phyloP scores from a whole-genome alignment of 2,329 filamentous ascomycete species.

The Peltaster fructicola region DNA sequence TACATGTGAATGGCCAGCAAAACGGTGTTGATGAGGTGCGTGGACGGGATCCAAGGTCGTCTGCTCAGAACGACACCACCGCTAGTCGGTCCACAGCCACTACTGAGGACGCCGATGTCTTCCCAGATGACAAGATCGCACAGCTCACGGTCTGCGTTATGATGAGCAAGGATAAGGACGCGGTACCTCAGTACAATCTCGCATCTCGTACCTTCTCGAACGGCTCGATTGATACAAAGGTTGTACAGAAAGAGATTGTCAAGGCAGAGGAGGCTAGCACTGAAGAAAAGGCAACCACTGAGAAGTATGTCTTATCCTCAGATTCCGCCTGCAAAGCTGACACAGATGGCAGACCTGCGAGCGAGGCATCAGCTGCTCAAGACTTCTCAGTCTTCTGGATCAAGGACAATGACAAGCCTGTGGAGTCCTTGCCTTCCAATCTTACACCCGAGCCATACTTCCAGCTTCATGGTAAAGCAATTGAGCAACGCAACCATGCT shows the following conservation, averaged over 20 bases:
- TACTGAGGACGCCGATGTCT: constrained; percentile 22
- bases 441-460: constrained; percentile 31
- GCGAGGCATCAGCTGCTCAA: constrained; percentile 6
- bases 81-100: constrained; percentile 6
- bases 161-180: constrained; percentile 13
- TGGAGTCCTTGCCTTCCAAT: constrained; percentile 26
- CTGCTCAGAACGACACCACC: constrained; percentile 10
- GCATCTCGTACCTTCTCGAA: constrained; percentile 36
- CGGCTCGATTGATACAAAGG: constrained; percentile 36
- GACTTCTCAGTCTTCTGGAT: constrained; percentile 29
- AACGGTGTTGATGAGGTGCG: too few species aligned
- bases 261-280: constrained; percentile 17
- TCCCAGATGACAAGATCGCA: constrained; percentile 35
- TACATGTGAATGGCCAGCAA: constrained; percentile 13
- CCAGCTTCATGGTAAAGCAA: constrained; percentile 30
- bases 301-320: constrained; percentile 2
- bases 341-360: constrained; percentile 6
- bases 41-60: constrained; percentile 5
- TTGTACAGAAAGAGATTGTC: constrained; percentile 31
- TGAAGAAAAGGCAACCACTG: constrained; percentile 9
- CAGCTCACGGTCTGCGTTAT: constrained; percentile 35
- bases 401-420: constrained; percentile 29
- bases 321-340: constrained; percentile 4
- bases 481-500: constrained; percentile 30
- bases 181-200: constrained; percentile 22